Evolutionary conservation across 2,329 filamentous ascomycete species (phyloP).

Genomic region (Ambrosiella beaveri): DNA sequence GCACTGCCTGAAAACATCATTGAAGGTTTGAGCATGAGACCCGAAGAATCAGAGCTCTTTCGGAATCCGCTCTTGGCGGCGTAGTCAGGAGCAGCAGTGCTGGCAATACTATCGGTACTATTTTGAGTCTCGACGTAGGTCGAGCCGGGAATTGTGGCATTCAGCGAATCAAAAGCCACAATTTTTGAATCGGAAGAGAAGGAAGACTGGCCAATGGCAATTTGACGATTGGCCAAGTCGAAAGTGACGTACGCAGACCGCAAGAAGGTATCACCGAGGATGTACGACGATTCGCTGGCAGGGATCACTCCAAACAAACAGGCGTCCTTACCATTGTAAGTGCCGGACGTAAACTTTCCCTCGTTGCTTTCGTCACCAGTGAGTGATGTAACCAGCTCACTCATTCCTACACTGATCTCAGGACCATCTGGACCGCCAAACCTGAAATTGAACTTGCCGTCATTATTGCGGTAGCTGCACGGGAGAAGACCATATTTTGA

Average conservation of each 20-base stretch:
- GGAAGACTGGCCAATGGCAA: constrained; percentile 36
- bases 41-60: not conserved
- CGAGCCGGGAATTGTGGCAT: constrained; percentile 28
- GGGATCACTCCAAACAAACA: constrained; percentile 43
- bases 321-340: constrained; percentile 26
- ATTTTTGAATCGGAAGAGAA: constrained; percentile 37
- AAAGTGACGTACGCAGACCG: constrained; percentile 44
- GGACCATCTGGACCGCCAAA: constrained; percentile 33
- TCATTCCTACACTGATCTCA: constrained; percentile 34
- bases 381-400: constrained; percentile 36
- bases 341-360: constrained; percentile 20
- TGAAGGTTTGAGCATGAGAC: not conserved
- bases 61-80: constrained; percentile 10
- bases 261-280: constrained; percentile 41
- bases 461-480: constrained; percentile 28
- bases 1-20: not conserved
- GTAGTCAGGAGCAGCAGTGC: not conserved
- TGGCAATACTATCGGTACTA: not conserved
- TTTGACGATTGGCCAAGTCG: constrained; percentile 39
- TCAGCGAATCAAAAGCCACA: constrained; percentile 31
- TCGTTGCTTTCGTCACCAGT: constrained; percentile 17
- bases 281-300: constrained; percentile 24
- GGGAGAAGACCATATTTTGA: constrained; percentile 28
- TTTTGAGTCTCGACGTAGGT: not conserved
- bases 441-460: constrained; percentile 36